A percentile compares a stretch with the other conserved stretches of the same genome.
These are phyloP conservation scores for Aspergillus sergii DNA, from an alignment of 2,329 filamentous ascomycete genomes.

Conservation along the genomic window DNA sequence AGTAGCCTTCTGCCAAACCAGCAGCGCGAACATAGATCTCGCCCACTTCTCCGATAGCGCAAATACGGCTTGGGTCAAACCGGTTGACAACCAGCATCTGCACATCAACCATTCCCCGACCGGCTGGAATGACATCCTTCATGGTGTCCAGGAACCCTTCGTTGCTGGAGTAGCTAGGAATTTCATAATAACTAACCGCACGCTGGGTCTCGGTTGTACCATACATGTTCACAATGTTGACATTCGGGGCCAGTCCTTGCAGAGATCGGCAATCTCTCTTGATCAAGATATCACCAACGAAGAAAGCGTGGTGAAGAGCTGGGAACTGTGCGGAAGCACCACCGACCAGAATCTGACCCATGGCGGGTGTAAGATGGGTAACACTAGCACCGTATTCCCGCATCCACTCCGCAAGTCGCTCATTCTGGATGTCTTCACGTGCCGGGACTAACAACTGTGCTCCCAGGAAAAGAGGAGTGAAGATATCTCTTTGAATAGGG, in stretches of 20 bases:
- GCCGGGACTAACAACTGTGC: slow-evolving; percentile 77
- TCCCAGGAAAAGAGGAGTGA: slow-evolving; percentile 86
- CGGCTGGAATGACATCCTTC: slow-evolving; percentile 78
- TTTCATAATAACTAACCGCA: slow-evolving; percentile 79
- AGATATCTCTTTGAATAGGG: slow-evolving; percentile 69
- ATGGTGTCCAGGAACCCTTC: slow-evolving; percentile 65
- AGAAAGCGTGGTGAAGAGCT: slow-evolving; percentile 77
- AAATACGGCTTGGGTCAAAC: slow-evolving; percentile 67
- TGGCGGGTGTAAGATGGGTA: slow-evolving; percentile 89
- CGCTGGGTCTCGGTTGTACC: slow-evolving; percentile 85
- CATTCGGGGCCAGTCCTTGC: slow-evolving; percentile 74
- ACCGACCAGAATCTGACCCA: slow-evolving; percentile 93
- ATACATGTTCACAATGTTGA: slow-evolving; percentile 81
- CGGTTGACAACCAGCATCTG: slow-evolving; percentile 83
- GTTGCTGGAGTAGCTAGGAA: slow-evolving; percentile 67
- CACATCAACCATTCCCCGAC: slow-evolving; percentile 84
- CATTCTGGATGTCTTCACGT: slow-evolving; percentile 82
- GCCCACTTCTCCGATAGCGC: slow-evolving; percentile 77
- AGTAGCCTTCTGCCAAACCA: slow-evolving; percentile 81
- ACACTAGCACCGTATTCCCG: slow-evolving; percentile 71
- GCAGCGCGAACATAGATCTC: slow-evolving; percentile 82
- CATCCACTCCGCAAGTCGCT: slow-evolving; percentile 88
- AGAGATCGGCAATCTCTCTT: slow-evolving; percentile 78
- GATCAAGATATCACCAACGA: slow-evolving; percentile 87
- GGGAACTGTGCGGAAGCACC: slow-evolving; percentile 78